Evolutionary conservation across 2,329 filamentous ascomycete species (phyloP).

Genomic region (Tolypocladium sp.): DNA sequence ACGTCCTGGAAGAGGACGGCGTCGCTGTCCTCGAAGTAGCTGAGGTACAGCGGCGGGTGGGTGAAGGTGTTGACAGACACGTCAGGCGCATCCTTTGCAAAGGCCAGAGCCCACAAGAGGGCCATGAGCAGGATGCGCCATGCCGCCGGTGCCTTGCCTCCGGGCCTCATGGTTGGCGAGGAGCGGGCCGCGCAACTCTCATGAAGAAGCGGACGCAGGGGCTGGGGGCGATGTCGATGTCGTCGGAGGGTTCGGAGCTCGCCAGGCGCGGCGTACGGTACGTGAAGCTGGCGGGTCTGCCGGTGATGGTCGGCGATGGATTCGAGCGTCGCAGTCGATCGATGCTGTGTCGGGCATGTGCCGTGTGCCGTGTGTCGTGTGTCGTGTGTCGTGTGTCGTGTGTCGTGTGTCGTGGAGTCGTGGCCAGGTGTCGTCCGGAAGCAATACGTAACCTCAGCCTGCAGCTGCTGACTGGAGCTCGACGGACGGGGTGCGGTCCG

Average conservation of each 20-base stretch:
- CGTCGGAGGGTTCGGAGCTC: neutral
- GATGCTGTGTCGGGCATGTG: neutral
- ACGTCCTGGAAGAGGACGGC: slow-evolving; percentile 67
- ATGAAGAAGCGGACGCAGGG: slow-evolving; percentile 26
- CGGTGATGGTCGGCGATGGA: neutral
- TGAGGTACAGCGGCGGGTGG: slow-evolving; percentile 57
- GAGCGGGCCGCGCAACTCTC: slow-evolving; percentile 23
- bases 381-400: neutral
- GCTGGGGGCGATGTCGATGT: neutral
- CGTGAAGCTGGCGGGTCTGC: neutral
- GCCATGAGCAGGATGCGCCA: slow-evolving; percentile 39
- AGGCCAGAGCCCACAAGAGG: slow-evolving; percentile 26
- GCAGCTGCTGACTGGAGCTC: neutral
- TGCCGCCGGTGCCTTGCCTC: slow-evolving; percentile 36
- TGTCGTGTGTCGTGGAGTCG: neutral
- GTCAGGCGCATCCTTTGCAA: slow-evolving; percentile 55
- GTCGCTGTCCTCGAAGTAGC: slow-evolving; percentile 89
- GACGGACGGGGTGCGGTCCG: neutral
- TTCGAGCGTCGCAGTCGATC: neutral
- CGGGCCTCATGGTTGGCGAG: slow-evolving; percentile 42
- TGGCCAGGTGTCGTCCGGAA: neutral
- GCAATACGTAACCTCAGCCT: slow-evolving; percentile 10
- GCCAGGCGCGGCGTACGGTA: neutral
- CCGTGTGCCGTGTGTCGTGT: neutral
- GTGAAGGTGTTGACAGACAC: slow-evolving; percentile 59